Evolutionary conservation across 2,329 filamentous ascomycete species (phyloP).

Genomic region (Calonectria pauciramosa): DNA sequence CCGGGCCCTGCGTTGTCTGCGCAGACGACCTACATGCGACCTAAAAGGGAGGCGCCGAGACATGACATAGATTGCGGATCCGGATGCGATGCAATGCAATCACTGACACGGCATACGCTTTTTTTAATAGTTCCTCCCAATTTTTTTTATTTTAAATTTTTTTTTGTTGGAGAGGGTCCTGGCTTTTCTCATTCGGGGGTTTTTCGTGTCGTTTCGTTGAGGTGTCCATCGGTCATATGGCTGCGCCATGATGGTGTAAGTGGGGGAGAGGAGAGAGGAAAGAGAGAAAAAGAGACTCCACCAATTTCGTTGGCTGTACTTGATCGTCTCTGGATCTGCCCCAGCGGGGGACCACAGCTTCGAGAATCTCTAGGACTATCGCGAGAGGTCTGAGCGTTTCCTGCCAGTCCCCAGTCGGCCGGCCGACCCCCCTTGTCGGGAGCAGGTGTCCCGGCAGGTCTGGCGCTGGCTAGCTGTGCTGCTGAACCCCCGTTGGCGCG

Average conservation of each 20-base stretch:
- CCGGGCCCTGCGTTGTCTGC: neutral
- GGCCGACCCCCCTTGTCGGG: neutral
- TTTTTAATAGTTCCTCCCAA: neutral
- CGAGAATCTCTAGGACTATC: neutral
- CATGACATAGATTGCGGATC: neutral
- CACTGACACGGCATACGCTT: neutral
- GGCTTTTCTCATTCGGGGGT: neutral
- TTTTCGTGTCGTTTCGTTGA: neutral
- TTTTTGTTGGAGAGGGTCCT: neutral
- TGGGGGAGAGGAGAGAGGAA: too few relatives aligned
- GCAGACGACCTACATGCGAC: neutral
- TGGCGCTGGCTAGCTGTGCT: neutral
- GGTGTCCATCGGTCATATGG: neutral
- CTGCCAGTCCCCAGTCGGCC: neutral
- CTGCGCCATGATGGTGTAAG: neutral
- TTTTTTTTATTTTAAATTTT: neutral
- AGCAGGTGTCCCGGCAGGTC: neutral
- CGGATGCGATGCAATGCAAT: neutral
- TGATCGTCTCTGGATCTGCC: neutral
- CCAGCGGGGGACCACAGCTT: neutral
- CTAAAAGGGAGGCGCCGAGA: neutral
- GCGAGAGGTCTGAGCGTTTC: neutral
- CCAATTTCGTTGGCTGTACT: neutral
- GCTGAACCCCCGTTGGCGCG: neutral
- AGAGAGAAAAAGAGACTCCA: neutral